A percentile compares a stretch with the other conserved stretches of the same genome.
Conservation (phyloP, 805 yeast species). For the Wickerhamia fluorescens region DNA sequence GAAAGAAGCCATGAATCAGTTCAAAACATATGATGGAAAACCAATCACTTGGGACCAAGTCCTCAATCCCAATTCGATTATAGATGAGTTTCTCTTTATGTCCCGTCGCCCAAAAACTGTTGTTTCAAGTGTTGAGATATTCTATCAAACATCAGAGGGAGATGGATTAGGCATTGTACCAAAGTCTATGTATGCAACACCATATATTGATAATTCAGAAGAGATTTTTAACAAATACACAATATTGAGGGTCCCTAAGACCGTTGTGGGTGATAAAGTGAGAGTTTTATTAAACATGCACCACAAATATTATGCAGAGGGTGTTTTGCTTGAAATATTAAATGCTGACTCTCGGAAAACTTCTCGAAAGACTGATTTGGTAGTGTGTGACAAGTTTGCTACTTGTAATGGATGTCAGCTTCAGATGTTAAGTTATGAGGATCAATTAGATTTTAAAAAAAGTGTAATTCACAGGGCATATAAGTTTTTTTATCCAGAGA, state of each 20-base stretch:
- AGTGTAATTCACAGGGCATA: conserved; percentile 27
- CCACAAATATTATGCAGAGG: conserved; percentile 24
- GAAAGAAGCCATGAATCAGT: conserved; percentile 11
- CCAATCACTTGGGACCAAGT: conserved; percentile 10
- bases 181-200: conserved; percentile 12
- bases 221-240: conserved; percentile 12
- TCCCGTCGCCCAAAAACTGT: conserved; percentile 12
- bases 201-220: conserved; percentile 7
- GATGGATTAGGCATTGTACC: conserved; percentile 30
- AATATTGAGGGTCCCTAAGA: conserved; percentile 30
- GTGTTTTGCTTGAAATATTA: conserved; percentile 13
- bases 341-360: conserved; percentile 5
- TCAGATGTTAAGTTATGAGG: conserved; percentile 33
- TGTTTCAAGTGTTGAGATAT: conserved; percentile 12
- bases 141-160: conserved; percentile 26
- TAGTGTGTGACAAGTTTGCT: conserved; percentile 29
- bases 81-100: conserved; percentile 18
- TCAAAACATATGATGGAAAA: conserved; percentile 2
- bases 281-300: conserved; percentile 22
- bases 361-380: conserved; percentile 18
- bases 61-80: conserved; percentile 13
- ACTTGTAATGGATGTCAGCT: conserved; percentile 37
- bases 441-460: conserved; percentile 30
- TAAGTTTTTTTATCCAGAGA: conserved; percentile 24
- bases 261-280: conserved; percentile 33